A percentile compares a stretch with the other conserved stretches of the same genome.
Conservation (phyloP, 108 stramenopile species). For the Cyclotella choctawhatcheeana region DNA sequence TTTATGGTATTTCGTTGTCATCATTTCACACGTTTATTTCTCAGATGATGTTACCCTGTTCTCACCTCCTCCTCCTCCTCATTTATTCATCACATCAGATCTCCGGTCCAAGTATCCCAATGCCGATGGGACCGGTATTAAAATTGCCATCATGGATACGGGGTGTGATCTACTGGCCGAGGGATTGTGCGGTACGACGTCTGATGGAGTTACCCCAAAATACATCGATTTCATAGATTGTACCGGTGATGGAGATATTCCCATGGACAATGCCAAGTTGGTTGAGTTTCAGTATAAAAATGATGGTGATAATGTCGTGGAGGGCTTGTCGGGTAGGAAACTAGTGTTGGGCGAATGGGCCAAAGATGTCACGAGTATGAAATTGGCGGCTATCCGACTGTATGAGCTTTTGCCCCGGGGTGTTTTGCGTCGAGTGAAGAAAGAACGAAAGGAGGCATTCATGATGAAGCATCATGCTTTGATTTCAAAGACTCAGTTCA, state of each 20-base stretch:
- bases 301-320: conserved; percentile 14
- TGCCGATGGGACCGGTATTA: conserved; percentile 78
- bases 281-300: conserved; percentile 20
- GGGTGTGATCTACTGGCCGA: conserved; percentile 89
- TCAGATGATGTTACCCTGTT: too few relatives aligned
- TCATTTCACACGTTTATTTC: too few relatives aligned
- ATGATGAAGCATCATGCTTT: conserved; percentile 19
- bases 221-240: conserved; percentile 88
- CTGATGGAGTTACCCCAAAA: conserved; percentile 70
- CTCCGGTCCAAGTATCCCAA: conserved; percentile 45
- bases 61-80: too few relatives aligned
- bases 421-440: conserved; percentile 11
- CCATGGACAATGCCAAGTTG: conserved; percentile 39
- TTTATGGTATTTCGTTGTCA: too few relatives aligned
- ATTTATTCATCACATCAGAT: too few relatives aligned
- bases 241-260: conserved; percentile 92
- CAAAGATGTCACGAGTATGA: conserved; percentile 25
- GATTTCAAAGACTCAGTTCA: conserved; percentile 36
- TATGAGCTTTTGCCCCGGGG: conserved; percentile 21
- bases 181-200: conserved; percentile 53
- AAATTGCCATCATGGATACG: conserved; percentile 87
- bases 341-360: conserved; percentile 33
- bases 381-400: conserved; percentile 29
- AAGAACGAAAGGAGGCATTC: conserved; percentile 21
- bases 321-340: conserved; percentile 60